Evolutionary conservation across 164 flowering plant genomes (phyloP), one percentile per base, ranked within the genome.

Genomic region (Vitis labrusca): DNA sequence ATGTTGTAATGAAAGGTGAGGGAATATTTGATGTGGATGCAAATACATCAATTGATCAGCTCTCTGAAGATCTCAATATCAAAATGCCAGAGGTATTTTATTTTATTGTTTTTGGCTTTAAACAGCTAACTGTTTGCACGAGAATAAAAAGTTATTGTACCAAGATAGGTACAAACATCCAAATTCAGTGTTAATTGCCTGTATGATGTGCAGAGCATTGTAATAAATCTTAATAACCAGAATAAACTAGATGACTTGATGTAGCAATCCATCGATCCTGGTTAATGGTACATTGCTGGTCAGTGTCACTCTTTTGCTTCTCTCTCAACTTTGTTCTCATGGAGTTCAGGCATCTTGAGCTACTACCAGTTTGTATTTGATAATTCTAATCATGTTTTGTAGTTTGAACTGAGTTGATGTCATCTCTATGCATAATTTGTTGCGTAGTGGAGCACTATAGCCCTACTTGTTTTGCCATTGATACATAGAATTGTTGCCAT

Each of bases 1-100:
- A 92, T 73, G 79, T 96, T 71, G 97, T 96, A 7, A 93, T 87
- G 97, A 89, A 95, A 71, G 97, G 96, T 51, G 97, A 92, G 65
- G 99, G 99, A 12, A 71, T 93, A 62, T 96, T 69, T 86, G 99
- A 96, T 77, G 98, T 96, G 66, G 99, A 96, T 92, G 99, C 99
- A 12, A 96, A 92, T 80, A 96, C 99, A 58, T 88, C 98, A 9
- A 96, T 96, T 71, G 92, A 96, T 79, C 97, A 91, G 74, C 98
- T 96, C 48, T 96, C 97, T 53, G 98, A 96, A 82, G 99, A 96
- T 64, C 84, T 96, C 12, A 81, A 85, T 74, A 83, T 96, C 63
- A 87, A 88, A 80, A 80, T 96, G 88, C 94, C 97, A 9, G 99
- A 96, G 97, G 98, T 96, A 69, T 68, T 71, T 70, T 29, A 3